Base-by-base conservation (phyloP, 1,284 basidiomycete species). In the Pulveroboletus sp. region DNA sequence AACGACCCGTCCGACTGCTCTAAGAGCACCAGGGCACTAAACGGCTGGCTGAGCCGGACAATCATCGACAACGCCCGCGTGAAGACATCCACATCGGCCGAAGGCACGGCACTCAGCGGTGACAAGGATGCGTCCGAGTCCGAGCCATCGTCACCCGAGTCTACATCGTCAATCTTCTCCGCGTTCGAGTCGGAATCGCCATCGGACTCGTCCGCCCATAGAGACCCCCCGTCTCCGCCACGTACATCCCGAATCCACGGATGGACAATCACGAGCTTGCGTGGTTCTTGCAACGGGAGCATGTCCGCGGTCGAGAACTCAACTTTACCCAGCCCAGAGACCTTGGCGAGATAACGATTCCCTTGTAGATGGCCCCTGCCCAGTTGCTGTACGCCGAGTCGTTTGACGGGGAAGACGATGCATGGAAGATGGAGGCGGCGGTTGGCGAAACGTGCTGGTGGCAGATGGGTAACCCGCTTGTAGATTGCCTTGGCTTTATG, bases 361-460 rank as follows among this genome's bases (percentile, higher is more conserved):
- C 28, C 20, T 1, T 31, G 6, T 8, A 7, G 8, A 31, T 12
- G 29, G 29, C 12, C 12, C n/a, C 14, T n/a, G 17, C 22, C 28
- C 22, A 1, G 12, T 26, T 20, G 46, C 39, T 50, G 33, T 6
- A 43, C 4, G 31, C 5, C 12, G 4, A 54, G 31, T 1, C 17
- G 24, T 38, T 43, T 43, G 26, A 43, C 46, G 11, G 12, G 40
- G 42, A 54, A 54, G 8, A 50, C 26, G 24, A 52, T 47, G 4
- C 51, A 52, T 18, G 51, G 51, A n/a, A 52, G 43, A 25, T 52
- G 51, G 10, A 46, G 35, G 11, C 51, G 43, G 10, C 43, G 35
- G 26, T 47, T 53, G 11, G 39, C 38, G 24, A 56, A 56, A 12
- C 44, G 49, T 11, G 20, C 20, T 3, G 39, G 44, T 3, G 38